Evolutionary conservation across 768 basidiomycete genomes (phyloP).

Genomic region (Pleurotus cornucopiae): DNA sequence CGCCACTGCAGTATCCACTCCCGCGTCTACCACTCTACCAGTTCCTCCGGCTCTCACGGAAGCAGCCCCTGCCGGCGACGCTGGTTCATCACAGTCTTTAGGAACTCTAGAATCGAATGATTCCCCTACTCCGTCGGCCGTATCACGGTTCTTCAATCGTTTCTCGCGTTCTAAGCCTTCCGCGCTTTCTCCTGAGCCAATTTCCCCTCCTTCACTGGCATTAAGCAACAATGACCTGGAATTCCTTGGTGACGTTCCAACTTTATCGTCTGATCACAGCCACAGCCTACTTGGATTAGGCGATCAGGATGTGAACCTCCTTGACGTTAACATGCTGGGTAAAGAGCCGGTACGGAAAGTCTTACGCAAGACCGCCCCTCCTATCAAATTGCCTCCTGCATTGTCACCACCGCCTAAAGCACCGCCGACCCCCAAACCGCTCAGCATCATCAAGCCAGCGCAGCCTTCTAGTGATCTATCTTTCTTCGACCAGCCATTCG

Average conservation of each 20-base stretch:
- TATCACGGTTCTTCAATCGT: conserved; percentile 78
- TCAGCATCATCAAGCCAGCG: neutral
- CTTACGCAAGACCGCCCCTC: conserved; percentile 13
- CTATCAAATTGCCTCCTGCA: conserved; percentile 40
- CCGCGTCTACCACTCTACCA: conserved; percentile 6
- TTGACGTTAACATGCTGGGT: neutral
- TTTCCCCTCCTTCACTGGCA: conserved; percentile 43
- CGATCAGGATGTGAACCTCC: neutral
- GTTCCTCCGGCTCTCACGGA: neutral
- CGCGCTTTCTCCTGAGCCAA: conserved; percentile 11
- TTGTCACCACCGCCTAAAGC: conserved; percentile 31
- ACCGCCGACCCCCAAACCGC: conserved; percentile 13
- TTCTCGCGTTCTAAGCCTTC: conserved; percentile 51
- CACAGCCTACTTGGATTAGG: neutral
- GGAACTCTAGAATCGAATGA: conserved; percentile 10
- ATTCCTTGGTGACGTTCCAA: conserved; percentile 60
- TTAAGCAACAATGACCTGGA: conserved; percentile 80
- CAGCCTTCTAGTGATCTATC: neutral
- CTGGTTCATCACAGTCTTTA: conserved; percentile 12
- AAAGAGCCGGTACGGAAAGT: conserved; percentile 1
- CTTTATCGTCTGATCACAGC: neutral
- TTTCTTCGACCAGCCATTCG: neutral
- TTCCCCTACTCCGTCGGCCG: conserved; percentile 53
- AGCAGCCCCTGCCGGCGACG: neutral
- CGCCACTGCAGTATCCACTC: conserved; percentile 3